Percentiles rank a stretch among this genome's conserved stretches.
Conservation (phyloP, 2,329 filamentous ascomycete species). For the Trichoderma guizhouense region DNA sequence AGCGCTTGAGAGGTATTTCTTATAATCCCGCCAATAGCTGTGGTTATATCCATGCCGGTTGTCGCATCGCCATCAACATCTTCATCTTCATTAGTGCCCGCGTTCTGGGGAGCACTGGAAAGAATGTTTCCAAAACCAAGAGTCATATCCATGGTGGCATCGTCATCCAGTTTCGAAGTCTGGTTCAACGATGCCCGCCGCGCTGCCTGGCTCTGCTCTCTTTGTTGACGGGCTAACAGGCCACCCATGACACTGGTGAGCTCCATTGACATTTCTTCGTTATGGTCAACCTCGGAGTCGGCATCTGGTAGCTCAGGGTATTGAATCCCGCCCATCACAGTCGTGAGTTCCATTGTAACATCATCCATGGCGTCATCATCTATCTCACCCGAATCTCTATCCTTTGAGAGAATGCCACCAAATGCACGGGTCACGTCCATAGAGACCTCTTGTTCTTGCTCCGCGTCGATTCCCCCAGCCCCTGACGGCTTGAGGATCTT, state of each 20-base stretch:
- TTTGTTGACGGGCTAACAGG: constrained; percentile 39
- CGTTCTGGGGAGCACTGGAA: constrained; percentile 18
- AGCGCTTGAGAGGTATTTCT: constrained; percentile 30
- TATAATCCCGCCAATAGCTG: constrained; percentile 61
- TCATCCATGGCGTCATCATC: constrained; percentile 42
- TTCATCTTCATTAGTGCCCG: constrained; percentile 21
- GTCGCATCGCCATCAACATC: constrained; percentile 1
- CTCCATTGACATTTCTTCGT: constrained; percentile 78
- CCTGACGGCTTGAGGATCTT: constrained; percentile 44
- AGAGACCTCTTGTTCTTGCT: constrained; percentile 67
- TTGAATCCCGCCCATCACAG: constrained; percentile 69
- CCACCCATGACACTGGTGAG: constrained; percentile 64
- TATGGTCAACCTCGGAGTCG: constrained; percentile 39
- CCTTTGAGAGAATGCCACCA: constrained; percentile 67
- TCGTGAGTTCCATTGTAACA: constrained; percentile 75
- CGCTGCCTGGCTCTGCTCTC: constrained; percentile 25
- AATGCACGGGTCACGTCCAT: constrained; percentile 91
- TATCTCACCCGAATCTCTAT: constrained; percentile 25
- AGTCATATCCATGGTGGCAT: constrained; percentile 54
- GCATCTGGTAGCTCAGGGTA: constrained; percentile 31
- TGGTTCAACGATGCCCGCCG: constrained; percentile 27
- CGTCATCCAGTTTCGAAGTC: constrained; percentile 34
- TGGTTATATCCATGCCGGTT: constrained; percentile 62
- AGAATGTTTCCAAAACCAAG: constrained; percentile 55
- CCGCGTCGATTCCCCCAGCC: constrained; percentile 39